Evolutionary conservation across 2,329 filamentous ascomycete species (phyloP).

Genomic region (Pyrenophora seminiperda): DNA sequence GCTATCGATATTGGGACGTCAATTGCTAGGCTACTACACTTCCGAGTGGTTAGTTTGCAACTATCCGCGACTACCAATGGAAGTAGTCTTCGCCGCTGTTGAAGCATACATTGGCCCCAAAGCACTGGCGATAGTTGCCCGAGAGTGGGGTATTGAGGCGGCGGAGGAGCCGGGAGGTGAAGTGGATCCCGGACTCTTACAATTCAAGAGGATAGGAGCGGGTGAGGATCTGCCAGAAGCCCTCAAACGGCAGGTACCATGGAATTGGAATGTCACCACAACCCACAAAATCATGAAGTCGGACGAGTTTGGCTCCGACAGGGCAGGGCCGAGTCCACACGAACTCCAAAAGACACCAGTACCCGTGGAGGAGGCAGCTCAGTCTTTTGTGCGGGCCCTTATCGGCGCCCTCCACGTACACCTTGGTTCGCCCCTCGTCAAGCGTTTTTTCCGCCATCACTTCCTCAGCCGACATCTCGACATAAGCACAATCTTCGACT

Average conservation of each 20-base stretch:
- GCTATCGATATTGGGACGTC: constrained; percentile 78
- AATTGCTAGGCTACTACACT: constrained; percentile 86
- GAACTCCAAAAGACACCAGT: constrained; percentile 29
- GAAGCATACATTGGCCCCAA: constrained; percentile 80
- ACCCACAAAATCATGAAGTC: constrained; percentile 80
- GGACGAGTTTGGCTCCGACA: constrained; percentile 80
- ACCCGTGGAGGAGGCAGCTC: constrained; percentile 64
- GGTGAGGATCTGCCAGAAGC: constrained; percentile 34
- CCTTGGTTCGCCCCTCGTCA: constrained; percentile 75
- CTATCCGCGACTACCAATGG: constrained; percentile 88
- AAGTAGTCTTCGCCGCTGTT: constrained; percentile 84
- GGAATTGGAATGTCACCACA: constrained; percentile 46
- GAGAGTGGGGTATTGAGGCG: constrained; percentile 88
- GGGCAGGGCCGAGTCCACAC: constrained; percentile 35
- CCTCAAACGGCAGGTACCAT: constrained; percentile 35
- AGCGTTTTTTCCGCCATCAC: constrained; percentile 82
- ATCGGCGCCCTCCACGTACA: constrained; percentile 87
- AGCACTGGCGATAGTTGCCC: constrained; percentile 73
- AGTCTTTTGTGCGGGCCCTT: constrained; percentile 80
- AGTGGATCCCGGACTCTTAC: constrained; percentile 88
- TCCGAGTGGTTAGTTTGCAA: constrained; percentile 85
- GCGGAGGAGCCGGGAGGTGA: constrained; percentile 87
- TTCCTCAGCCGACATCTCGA: constrained; percentile 80
- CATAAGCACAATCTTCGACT: constrained; percentile 78
- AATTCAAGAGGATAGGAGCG: constrained; percentile 64